Conservation (phyloP, 495 filamentous ascomycete species). For the Elaphomyces granulatus region DNA sequence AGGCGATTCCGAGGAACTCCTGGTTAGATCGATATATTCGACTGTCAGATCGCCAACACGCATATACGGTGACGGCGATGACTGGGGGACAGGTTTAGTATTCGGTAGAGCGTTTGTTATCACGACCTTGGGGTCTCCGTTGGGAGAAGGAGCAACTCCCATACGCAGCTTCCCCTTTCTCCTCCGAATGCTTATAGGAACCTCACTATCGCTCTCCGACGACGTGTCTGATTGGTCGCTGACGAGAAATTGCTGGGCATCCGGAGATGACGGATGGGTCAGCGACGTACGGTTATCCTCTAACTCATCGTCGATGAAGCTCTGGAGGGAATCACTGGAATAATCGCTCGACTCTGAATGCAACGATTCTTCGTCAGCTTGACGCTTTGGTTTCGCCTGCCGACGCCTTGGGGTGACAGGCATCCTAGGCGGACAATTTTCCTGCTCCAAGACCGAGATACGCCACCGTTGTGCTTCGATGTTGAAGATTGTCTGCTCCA, state of each 20-base stretch:
- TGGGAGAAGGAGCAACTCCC: too few species aligned
- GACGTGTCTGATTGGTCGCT: neutral
- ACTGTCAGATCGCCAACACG: neutral
- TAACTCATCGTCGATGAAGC: constrained; percentile 26
- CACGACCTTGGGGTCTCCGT: neutral
- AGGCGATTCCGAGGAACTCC: constrained; percentile 9
- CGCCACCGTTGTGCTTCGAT: constrained; percentile 40
- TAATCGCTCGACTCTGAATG: constrained; percentile 18
- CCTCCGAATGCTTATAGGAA: neutral
- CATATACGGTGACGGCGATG: neutral
- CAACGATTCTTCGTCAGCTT: constrained; percentile 31
- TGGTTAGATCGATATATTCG: constrained; percentile 20
- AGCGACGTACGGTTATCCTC: neutral
- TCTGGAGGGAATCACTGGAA: constrained; percentile 30
- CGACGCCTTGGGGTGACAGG: constrained; percentile 14
- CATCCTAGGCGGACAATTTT: constrained; percentile 35
- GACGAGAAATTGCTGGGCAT: neutral
- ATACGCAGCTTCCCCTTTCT: neutral
- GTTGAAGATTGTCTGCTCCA: constrained; percentile 49
- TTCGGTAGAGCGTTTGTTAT: neutral
- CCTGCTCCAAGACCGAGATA: constrained; percentile 34
- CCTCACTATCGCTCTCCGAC: constrained; percentile 16
- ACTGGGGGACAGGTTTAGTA: neutral
- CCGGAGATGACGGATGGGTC: neutral
- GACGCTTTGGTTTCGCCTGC: constrained; percentile 8